Conservation (phyloP, 2,329 filamentous ascomycete species). For the Colletotrichum kahawae region DNA sequence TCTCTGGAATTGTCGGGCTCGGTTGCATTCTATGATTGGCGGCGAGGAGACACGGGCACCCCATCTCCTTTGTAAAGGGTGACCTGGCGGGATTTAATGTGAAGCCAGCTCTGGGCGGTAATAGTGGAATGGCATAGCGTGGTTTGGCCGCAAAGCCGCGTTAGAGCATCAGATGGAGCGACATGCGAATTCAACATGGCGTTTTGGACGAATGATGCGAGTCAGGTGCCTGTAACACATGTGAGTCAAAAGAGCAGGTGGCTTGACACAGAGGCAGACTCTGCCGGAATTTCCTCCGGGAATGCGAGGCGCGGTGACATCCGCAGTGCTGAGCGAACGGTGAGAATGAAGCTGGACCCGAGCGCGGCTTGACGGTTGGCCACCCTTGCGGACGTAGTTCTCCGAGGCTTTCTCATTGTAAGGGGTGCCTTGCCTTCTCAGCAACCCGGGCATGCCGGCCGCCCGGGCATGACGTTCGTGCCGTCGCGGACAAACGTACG, state of each 20-base stretch:
- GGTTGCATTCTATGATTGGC: not conserved
- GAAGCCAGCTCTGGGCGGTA: not conserved
- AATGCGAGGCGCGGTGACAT: not conserved
- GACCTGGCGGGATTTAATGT: not conserved
- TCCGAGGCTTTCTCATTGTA: not conserved
- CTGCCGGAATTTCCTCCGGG: not conserved
- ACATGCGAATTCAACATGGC: not conserved
- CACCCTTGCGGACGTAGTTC: not conserved
- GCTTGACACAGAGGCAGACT: not conserved
- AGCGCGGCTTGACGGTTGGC: not conserved
- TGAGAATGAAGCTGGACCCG: not conserved
- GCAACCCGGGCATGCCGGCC: constrained; percentile 7
- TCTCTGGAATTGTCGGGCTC: not conserved
- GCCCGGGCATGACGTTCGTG: not conserved
- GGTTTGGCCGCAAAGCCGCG: not conserved
- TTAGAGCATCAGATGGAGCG: not conserved
- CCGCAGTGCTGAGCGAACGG: not conserved
- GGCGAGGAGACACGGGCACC: not conserved
- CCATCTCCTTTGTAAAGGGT: not conserved
- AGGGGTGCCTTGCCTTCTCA: not conserved
- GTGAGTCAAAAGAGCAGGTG: not conserved
- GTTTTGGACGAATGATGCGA: not conserved
- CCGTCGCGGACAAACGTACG: not conserved
- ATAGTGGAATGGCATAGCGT: not conserved
- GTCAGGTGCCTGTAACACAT: not conserved